phyloP scores from a whole-genome alignment of 139 green algal species.

The Penium margaritaceum region DNA sequence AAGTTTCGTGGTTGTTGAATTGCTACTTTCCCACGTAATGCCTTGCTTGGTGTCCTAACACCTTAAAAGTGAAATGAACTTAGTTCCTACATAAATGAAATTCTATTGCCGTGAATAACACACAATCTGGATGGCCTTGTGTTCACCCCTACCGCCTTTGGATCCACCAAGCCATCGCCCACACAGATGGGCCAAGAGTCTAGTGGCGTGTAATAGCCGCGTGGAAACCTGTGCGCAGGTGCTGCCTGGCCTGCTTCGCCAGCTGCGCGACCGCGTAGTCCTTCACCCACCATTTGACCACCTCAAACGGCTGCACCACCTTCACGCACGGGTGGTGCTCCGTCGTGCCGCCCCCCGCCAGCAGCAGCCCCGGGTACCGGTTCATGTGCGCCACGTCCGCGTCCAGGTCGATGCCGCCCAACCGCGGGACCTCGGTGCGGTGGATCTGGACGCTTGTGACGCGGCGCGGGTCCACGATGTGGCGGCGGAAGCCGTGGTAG shows the following conservation, averaged over 20 bases:
- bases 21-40: no score
- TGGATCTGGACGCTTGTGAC: constrained; percentile 32
- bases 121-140: no score
- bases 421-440: constrained; percentile 9
- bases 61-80: no score
- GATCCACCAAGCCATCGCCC: no score
- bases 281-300: constrained; percentile 31
- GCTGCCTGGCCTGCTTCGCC: not conserved
- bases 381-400: constrained; percentile 15
- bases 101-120: no score
- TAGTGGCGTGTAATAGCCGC: no score
- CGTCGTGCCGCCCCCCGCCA: not conserved
- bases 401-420: constrained; percentile 30
- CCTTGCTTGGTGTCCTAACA: no score
- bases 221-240: not conserved
- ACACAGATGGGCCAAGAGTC: no score
- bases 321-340: constrained; percentile 6
- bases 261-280: constrained; percentile 7
- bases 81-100: no score
- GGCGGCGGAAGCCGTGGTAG: constrained; percentile 26
- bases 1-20: no score
- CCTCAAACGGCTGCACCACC: constrained; percentile 4
- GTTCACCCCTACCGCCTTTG: no score
- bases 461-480: constrained; percentile 12
- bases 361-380: constrained; percentile 16